phyloP scores from a whole-genome alignment of 169 alveolate genomes.

The Cryptosporidium canis region DNA sequence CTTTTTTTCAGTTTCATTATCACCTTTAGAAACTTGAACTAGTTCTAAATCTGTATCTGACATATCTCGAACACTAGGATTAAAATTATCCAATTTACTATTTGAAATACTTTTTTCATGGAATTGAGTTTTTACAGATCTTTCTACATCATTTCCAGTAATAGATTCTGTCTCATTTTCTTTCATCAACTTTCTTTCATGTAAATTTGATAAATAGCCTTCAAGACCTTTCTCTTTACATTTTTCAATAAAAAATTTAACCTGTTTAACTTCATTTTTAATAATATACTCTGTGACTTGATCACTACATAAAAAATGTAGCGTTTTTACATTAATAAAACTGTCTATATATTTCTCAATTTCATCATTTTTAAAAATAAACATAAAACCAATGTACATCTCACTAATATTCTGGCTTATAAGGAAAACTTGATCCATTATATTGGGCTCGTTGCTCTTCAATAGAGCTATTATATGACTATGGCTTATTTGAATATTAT shows the following conservation, averaged over 20 bases:
- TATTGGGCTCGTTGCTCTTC: neutral
- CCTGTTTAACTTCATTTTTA: neutral
- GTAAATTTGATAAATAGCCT: neutral
- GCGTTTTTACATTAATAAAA: neutral
- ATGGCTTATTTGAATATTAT: neutral
- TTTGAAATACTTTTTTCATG: neutral
- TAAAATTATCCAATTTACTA: neutral
- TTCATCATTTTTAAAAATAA: neutral
- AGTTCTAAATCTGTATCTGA: neutral
- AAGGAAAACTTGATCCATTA: neutral
- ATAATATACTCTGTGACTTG: neutral
- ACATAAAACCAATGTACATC: neutral
- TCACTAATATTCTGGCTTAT: no score
- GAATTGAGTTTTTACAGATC: neutral
- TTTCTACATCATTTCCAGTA: neutral
- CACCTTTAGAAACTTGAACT: neutral
- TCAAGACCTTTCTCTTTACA: neutral
- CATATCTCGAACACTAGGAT: neutral
- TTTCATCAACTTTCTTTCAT: neutral
- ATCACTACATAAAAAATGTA: neutral
- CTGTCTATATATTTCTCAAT: neutral
- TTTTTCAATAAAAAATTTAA: neutral
- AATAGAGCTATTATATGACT: neutral
- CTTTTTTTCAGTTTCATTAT: neutral
- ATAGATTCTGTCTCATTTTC: neutral